Percentiles rank a stretch among this genome's conserved stretches.
phyloP scores from a whole-genome alignment of 176 grass and related monocot species.

The Cenchrus purpureus region DNA sequence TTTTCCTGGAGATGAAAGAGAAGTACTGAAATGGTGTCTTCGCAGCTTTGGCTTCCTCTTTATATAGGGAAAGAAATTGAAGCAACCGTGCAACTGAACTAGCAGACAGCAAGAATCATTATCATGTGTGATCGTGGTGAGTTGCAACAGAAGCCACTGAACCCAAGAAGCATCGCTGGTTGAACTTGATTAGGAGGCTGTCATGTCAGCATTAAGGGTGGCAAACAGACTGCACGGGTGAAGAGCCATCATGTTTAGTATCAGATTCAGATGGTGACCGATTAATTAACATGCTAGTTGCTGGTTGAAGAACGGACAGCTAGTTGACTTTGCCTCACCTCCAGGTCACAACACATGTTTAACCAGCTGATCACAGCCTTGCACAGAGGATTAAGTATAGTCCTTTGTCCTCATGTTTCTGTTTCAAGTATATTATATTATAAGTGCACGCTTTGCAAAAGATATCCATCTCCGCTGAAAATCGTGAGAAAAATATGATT shows the following conservation, averaged over 20 bases:
- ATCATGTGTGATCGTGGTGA: neutral
- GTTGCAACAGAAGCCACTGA: neutral
- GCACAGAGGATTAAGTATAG: too few species aligned
- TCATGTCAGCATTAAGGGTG: conserved; percentile 1
- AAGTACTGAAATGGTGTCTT: conserved; percentile 2
- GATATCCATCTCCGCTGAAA: neutral
- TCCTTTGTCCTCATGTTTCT: neutral
- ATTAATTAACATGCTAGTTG: neutral
- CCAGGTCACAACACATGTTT: neutral
- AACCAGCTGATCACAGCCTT: neutral
- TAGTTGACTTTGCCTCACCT: neutral
- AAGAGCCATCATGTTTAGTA: neutral
- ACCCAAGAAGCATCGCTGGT: neutral
- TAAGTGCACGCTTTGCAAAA: neutral
- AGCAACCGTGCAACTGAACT: neutral
- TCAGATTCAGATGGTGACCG: neutral
- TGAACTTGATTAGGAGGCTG: conserved; percentile 22
- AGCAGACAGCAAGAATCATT: conserved; percentile 35
- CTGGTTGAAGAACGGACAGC: neutral
- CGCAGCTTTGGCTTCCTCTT: neutral
- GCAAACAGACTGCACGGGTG: neutral
- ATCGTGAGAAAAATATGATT: neutral
- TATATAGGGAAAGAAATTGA: conserved; percentile 12
- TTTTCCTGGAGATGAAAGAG: conserved; percentile 1
- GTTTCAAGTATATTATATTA: neutral